Percentiles rank a stretch among this genome's conserved stretches.
Conservation (phyloP, 2,329 filamentous ascomycete species). For the Elsinoe perseae region DNA sequence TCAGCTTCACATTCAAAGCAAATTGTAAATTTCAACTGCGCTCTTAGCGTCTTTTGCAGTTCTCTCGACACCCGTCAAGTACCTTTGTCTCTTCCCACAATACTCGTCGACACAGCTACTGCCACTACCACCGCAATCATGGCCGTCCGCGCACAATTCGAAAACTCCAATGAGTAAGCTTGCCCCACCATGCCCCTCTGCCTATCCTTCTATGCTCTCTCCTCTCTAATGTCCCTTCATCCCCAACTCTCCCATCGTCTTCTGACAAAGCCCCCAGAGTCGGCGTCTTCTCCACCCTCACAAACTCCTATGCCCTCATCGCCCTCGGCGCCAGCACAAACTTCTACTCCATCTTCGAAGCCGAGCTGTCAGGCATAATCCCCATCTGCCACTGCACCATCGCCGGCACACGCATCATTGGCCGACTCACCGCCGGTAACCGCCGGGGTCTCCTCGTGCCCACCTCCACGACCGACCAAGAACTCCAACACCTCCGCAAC, state of each 20-base stretch:
- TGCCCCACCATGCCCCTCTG: constrained; percentile 17
- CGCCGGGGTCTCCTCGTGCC: constrained; percentile 93
- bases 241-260: not conserved
- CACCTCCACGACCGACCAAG: constrained; percentile 93
- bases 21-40: constrained; percentile 1
- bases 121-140: constrained; percentile 31
- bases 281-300: constrained; percentile 92
- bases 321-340: constrained; percentile 94
- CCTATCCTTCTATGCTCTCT: constrained; percentile 17
- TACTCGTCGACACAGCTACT: constrained; percentile 15
- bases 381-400: constrained; percentile 96
- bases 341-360: constrained; percentile 97
- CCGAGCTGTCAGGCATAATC: constrained; percentile 93
- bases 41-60: not conserved
- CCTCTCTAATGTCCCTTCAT: not conserved
- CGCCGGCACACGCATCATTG: constrained; percentile 91
- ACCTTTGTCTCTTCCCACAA: not conserved
- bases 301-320: constrained; percentile 93
- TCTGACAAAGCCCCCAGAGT: constrained; percentile 52
- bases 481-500: constrained; percentile 94
- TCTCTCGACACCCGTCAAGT: not conserved
- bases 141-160: constrained; percentile 58
- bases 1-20: constrained; percentile 15
- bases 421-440: constrained; percentile 91
- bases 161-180: constrained; percentile 83